Base-by-base conservation (phyloP, 768 basidiomycete genomes). In the Calocybe indica region DNA sequence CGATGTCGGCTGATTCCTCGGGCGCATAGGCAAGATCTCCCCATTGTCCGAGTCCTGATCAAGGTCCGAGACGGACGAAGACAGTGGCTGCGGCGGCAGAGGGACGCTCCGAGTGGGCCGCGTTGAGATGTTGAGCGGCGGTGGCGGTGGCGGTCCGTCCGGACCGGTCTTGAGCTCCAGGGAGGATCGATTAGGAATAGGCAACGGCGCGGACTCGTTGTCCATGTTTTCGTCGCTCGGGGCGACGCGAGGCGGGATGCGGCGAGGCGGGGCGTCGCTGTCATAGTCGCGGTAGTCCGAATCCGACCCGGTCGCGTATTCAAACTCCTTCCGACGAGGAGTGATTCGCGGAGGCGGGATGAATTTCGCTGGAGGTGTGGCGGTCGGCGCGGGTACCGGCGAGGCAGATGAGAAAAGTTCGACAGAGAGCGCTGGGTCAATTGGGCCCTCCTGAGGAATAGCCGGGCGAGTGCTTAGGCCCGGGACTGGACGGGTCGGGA, bases 261-360 rank as follows among this genome's bases (percentile, higher is more conserved):
- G 54, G 28, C 53, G 55, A 9, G 41, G 53, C 8, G 49, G 49
- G 10, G 45, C 50, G 7, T 55, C 51, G 34, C 50, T 48, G 32
- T 58, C 56, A n/a, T 60, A 39, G 3, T 55, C 52, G 15, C 32
- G 12, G 6, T 40, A 30, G 33, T 47, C 31, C 9, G n/a, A 28
- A 28, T 47, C 46, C 7, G 55, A 53, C 28, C 48, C 51, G 13
- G 22, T 50, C 6, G 35, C 48, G 15, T 62, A 62, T 36, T 62
- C 65, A 34, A 63, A 61, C 11, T 43, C 43, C 38, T 66, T 59
- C 7, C 56, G 57, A n/a, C 58, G 52, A 42, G 59, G 53, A 5
- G 67, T 62, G 9, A 67, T 56, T 36, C 64, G 50, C 28, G 52
- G 55, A 29, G 56, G 60, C 5, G 62, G 61, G 46, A 22, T 22